Conservation (phyloP, 345 rosid genomes). For the Arabidopsis arenosa region DNA sequence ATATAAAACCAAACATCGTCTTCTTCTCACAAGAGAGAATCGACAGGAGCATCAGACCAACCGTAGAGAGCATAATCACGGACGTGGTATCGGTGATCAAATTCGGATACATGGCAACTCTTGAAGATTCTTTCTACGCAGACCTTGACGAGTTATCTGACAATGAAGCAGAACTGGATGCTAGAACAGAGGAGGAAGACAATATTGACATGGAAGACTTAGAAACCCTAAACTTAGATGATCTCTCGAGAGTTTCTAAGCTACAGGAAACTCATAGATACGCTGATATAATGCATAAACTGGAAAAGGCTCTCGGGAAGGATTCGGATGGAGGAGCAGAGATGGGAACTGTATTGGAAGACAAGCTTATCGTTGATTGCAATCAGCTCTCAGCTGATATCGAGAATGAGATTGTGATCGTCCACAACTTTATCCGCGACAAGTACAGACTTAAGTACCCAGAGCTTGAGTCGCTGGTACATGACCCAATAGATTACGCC, state of each 20-base stretch:
- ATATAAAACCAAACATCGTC: no score
- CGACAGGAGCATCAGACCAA: no score
- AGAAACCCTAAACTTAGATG: conserved; percentile 82
- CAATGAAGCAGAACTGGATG: no score
- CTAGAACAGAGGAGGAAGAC: conserved; percentile 57
- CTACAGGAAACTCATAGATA: conserved; percentile 83
- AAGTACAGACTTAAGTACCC: conserved; percentile 86
- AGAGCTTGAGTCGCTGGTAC: conserved; percentile 92
- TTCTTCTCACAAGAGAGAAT: no score
- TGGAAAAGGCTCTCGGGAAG: conserved; percentile 74
- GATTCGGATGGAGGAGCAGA: conserved; percentile 57
- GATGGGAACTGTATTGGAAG: conserved; percentile 79
- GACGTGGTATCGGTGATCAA: no score
- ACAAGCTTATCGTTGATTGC: conserved; percentile 90
- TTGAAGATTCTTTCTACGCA: no score
- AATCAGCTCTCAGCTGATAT: conserved; percentile 86
- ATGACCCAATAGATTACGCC: conserved; percentile 92
- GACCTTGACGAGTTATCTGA: no score
- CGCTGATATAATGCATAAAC: conserved; percentile 86
- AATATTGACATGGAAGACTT: conserved; percentile 79
- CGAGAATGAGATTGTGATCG: conserved; percentile 85
- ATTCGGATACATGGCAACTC: no score
- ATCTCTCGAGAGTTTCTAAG: conserved; percentile 81
- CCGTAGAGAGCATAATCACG: no score
- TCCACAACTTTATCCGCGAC: conserved; percentile 90